A percentile compares a stretch with the other conserved stretches of the same genome.
These are phyloP conservation scores for Gracilariopsis chorda DNA, from an alignment of 23 red algal genomes.

Conservation along the genomic window DNA sequence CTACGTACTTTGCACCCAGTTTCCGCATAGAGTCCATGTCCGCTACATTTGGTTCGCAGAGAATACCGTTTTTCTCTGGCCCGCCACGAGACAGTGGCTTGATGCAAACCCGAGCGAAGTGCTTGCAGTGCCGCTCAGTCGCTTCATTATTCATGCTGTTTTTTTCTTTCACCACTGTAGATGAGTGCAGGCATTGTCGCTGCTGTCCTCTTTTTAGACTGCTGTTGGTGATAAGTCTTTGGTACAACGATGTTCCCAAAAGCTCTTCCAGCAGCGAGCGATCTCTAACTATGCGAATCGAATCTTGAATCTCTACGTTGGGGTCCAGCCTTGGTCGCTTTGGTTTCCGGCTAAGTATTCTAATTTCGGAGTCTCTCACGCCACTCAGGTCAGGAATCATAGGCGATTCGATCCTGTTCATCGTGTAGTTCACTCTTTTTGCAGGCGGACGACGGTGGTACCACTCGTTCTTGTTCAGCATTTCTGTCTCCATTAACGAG, in stretches of 20 bases:
- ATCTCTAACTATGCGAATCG: background rate
- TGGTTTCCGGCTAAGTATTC: background rate
- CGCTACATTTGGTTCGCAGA: background rate
- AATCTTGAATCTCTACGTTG: background rate
- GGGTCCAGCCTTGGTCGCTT: background rate
- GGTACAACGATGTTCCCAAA: background rate
- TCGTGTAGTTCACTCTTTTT: slow-evolving; percentile 32
- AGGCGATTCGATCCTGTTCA: slow-evolving; percentile 27
- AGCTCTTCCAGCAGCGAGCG: background rate
- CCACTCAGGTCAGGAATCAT: slow-evolving; percentile 29
- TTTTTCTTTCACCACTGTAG: background rate
- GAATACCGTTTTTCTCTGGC: slow-evolving; percentile 25
- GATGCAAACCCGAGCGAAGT: slow-evolving; percentile 16
- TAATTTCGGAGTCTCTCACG: background rate
- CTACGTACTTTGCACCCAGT: background rate
- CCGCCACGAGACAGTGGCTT: slow-evolving; percentile 3
- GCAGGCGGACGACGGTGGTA: slow-evolving; percentile 1
- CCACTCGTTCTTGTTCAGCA: background rate
- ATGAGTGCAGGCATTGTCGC: background rate
- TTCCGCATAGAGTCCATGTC: slow-evolving; percentile 3
- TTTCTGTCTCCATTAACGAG: background rate
- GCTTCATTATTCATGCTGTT: background rate
- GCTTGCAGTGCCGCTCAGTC: background rate
- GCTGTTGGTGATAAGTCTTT: background rate
- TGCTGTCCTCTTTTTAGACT: background rate